phyloP scores from a whole-genome alignment of 345 rosid genomes.

The Bruguiera parviflora region DNA sequence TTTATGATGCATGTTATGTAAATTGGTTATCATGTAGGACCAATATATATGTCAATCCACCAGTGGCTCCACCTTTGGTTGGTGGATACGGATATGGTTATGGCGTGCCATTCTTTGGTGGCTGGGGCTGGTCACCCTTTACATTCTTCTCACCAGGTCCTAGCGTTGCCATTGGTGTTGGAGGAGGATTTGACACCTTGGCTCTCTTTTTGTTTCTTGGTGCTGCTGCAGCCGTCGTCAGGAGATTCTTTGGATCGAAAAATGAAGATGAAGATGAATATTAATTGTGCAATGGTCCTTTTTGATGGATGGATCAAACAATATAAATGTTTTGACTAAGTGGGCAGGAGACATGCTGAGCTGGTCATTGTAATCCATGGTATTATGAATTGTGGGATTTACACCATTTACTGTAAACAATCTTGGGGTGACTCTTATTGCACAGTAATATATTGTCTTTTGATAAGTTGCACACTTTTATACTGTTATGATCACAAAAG shows the following conservation, averaged over 20 bases:
- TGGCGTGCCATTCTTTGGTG: constrained; percentile 76
- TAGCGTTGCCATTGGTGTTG: constrained; percentile 67
- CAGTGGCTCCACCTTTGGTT: constrained; percentile 73
- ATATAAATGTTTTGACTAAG: constrained; percentile 3
- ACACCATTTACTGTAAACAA: not conserved
- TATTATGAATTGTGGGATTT: not conserved
- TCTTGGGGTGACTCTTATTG: not conserved
- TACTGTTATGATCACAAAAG: not conserved
- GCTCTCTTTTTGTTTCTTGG: constrained; percentile 71
- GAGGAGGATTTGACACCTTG: constrained; percentile 75
- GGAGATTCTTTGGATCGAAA: constrained; percentile 58
- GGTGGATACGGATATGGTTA: constrained; percentile 93
- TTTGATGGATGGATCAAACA: not conserved
- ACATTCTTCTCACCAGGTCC: constrained; percentile 89
- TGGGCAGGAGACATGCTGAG: not conserved
- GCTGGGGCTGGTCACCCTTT: constrained; percentile 97
- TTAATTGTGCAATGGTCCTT: constrained; percentile 13
- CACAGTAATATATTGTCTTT: not conserved
- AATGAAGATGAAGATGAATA: constrained; percentile 49
- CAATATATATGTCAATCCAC: constrained; percentile 85
- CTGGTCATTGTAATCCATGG: constrained; percentile 5
- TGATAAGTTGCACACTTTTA: not conserved
- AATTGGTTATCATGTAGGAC: constrained; percentile 46
- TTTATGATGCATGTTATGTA: not conserved
- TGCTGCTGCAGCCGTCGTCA: constrained; percentile 69